Percentiles rank a stretch among this genome's conserved stretches.
Evolutionary conservation across 2,329 filamentous ascomycete genomes (phyloP).

Genomic region (Penicillium brasilianum): DNA sequence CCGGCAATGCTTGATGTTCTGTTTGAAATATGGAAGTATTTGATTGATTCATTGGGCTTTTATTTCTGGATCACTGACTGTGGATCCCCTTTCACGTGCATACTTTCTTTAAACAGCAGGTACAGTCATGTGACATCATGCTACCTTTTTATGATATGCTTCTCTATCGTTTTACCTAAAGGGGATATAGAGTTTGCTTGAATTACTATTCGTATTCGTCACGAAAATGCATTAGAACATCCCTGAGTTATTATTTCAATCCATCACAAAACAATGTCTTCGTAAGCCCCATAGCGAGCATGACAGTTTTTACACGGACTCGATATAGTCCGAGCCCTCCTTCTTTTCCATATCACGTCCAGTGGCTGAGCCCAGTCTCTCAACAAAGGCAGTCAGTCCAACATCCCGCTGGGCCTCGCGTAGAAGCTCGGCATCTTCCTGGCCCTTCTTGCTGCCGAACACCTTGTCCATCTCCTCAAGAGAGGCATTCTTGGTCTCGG

Average conservation of each 20-base stretch:
- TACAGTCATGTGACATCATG: neutral
- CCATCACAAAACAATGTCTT: neutral
- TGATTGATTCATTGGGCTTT: neutral
- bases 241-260: neutral
- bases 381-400: slow-evolving; percentile 30
- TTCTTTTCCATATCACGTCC: slow-evolving; percentile 26
- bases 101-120: neutral
- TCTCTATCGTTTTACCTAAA: neutral
- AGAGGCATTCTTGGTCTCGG: slow-evolving; percentile 61
- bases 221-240: neutral
- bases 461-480: slow-evolving; percentile 60
- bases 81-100: neutral
- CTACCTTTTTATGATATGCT: neutral
- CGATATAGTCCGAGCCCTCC: slow-evolving; percentile 27
- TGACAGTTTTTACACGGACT: slow-evolving; percentile 21
- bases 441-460: slow-evolving; percentile 37
- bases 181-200: no score
- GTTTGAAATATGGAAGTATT: neutral
- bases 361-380: slow-evolving; percentile 23
- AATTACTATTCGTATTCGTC: neutral
- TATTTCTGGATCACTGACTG: neutral
- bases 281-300: neutral
- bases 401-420: slow-evolving; percentile 33
- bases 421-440: slow-evolving; percentile 32
- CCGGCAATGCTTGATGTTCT: neutral